Percentiles rank a stretch among this genome's conserved stretches.
Evolutionary conservation across 805 yeast species (phyloP).

Genomic region (Ogataea glucozyma): DNA sequence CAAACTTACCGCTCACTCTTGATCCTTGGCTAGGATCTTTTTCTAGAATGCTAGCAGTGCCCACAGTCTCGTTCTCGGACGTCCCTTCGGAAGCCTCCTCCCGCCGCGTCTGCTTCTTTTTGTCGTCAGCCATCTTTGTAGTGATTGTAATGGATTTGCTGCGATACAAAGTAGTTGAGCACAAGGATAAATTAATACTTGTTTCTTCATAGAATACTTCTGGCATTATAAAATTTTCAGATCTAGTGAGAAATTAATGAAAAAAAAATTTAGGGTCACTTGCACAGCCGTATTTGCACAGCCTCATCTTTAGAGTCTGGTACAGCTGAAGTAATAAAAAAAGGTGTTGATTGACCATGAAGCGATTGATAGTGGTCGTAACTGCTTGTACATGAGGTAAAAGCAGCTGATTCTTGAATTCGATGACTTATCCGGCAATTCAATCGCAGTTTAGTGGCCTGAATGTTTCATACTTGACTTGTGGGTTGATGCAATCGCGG

Average conservation of each 20-base stretch:
- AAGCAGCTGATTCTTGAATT: too few species aligned
- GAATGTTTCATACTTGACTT: too few species aligned
- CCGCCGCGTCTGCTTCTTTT: slow-evolving; percentile 10
- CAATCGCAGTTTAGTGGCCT: too few species aligned
- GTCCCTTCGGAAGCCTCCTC: slow-evolving; percentile 6
- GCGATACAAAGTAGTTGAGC: too few species aligned
- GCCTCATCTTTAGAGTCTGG: background rate
- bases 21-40: slow-evolving; percentile 30
- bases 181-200: background rate
- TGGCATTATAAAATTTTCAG: slow-evolving; percentile 5
- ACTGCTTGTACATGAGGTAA: too few species aligned
- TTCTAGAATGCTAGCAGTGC: slow-evolving; percentile 6
- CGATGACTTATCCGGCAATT: too few species aligned
- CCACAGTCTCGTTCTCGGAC: slow-evolving; percentile 6
- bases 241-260: background rate
- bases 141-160: too few species aligned
- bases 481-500: too few species aligned
- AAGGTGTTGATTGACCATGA: too few species aligned
- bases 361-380: too few species aligned
- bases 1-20: slow-evolving; percentile 34
- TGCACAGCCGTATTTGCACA: slow-evolving; percentile 3
- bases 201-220: background rate
- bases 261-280: slow-evolving; percentile 3
- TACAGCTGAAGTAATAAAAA: too few species aligned
- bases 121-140: slow-evolving; percentile 1